phyloP scores from a whole-genome alignment of 352 stramenopile genomes.

The Phytopythium sindhum region DNA sequence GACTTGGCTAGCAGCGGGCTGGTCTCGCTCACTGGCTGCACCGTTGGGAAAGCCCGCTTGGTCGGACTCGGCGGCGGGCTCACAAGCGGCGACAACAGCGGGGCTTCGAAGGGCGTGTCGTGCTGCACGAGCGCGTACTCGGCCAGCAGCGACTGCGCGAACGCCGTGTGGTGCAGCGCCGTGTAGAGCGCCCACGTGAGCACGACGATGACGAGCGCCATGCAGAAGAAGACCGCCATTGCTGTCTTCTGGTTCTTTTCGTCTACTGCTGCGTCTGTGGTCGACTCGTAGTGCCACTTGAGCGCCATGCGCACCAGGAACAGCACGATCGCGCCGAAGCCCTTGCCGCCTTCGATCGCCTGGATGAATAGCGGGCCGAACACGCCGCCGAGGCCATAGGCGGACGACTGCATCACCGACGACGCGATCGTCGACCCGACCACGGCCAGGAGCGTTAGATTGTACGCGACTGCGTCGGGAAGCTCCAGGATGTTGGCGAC shows the following conservation, averaged over 20 bases:
- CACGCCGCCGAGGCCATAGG: conserved; percentile 74
- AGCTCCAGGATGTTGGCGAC: conserved; percentile 58
- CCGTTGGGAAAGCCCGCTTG: conserved; percentile 9
- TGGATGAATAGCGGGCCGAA: conserved; percentile 78
- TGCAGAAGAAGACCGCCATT: conserved; percentile 65
- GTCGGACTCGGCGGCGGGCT: conserved; percentile 27
- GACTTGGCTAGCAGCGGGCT: conserved; percentile 35
- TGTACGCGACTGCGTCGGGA: conserved; percentile 41
- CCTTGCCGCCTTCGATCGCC: conserved; percentile 75
- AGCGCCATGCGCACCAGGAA: conserved; percentile 57
- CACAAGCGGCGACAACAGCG: conserved; percentile 49
- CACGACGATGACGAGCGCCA: conserved; percentile 50
- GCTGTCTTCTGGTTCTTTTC: conserved; percentile 31
- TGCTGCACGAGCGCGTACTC: conserved; percentile 70
- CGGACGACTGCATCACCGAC: conserved; percentile 67
- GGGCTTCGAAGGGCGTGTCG: conserved; percentile 48
- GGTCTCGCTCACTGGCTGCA: conserved; percentile 27
- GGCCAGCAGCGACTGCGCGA: conserved; percentile 56
- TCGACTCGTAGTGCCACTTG: conserved; percentile 46
- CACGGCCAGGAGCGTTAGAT: conserved; percentile 53
- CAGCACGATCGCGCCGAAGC: conserved; percentile 68
- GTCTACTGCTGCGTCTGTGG: conserved; percentile 10
- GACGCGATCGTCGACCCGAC: conserved; percentile 63
- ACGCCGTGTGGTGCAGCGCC: conserved; percentile 44
- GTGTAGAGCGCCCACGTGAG: conserved; percentile 57